Percentiles rank a stretch among this genome's conserved stretches.
phyloP scores from a whole-genome alignment of 768 basidiomycete genomes.

The Pisolithus microcarpus region DNA sequence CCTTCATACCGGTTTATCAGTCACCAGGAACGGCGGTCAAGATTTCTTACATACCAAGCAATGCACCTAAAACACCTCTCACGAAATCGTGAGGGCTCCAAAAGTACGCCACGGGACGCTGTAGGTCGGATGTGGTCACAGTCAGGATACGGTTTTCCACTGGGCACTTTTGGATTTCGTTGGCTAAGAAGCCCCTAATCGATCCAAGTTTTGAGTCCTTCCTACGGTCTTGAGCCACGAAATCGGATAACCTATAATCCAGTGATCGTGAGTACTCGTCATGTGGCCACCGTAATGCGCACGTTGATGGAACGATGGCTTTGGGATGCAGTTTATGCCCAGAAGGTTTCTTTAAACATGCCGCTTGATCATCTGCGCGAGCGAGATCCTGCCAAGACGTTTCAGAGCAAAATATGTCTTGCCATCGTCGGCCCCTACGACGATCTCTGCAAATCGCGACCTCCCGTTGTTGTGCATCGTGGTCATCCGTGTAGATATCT shows the following conservation, averaged over 20 bases:
- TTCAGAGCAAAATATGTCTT: too few species aligned
- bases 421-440: too few species aligned
- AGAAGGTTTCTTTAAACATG: not conserved
- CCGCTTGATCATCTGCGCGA: too few species aligned
- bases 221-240: not conserved
- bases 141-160: slow-evolving; percentile 4
- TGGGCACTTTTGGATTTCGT: not conserved
- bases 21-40: not conserved
- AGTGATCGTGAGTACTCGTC: not conserved
- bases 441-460: too few species aligned
- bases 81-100: slow-evolving; percentile 16
- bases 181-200: slow-evolving; percentile 4
- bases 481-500: too few species aligned
- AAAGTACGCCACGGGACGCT: slow-evolving; percentile 10
- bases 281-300: not conserved
- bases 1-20: slow-evolving; percentile 5
- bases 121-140: slow-evolving; percentile 2
- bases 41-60: slow-evolving; percentile 5
- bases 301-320: not conserved
- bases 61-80: slow-evolving; percentile 8
- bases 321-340: not conserved
- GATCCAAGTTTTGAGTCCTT: not conserved
- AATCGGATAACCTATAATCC: not conserved
- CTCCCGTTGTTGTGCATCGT: too few species aligned
- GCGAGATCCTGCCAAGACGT: too few species aligned